Base-by-base conservation (phyloP, 805 yeast species). In the Starmerella cellae region DNA sequence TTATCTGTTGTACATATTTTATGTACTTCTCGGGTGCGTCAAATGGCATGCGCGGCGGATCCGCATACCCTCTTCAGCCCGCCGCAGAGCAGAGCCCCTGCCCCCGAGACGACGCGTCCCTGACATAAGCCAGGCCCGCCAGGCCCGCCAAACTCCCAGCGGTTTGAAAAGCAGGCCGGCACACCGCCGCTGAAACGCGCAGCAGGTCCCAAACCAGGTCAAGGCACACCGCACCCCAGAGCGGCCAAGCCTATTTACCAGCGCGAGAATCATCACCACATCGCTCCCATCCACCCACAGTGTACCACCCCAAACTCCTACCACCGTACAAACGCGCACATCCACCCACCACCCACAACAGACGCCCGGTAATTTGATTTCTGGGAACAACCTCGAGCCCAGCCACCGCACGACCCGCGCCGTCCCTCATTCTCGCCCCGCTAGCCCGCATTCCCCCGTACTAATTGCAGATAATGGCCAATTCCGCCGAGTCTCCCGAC, bases 401-500 rank as follows among this genome's bases (percentile, higher is more conserved):
- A n/a, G n/a, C n/a, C n/a, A n/a, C n/a, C n/a, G n/a, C n/a, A n/a
- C n/a, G n/a, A n/a, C n/a, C n/a, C n/a, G n/a, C n/a, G n/a, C n/a
- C n/a, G n/a, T n/a, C n/a, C n/a, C n/a, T n/a, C n/a, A n/a, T 13
- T 13, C 28, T 24, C 28, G 28, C 13, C 13, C 13, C 11, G 28
- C 28, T 13, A 24, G 28, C 28, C 28, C 28, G 8, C 28, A 8
- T 24, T 24, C 11, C 28, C 11, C 8, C 28, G 13, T 24, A 24
- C 8, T 9, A 24, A 24, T 13, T 24, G 11, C 11, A 9, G 13
- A 24, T 29, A 13, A 29, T 29, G 32, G 28, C 42, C 22, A 13
- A 32, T n/a, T 24, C 34, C 18, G 16, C 35, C 19, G 42, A 28
- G 33, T 22, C 42, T 9, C 37, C 38, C 17, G 39, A 36, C 37